phyloP scores from a whole-genome alignment of 306 rosid species.

The Cicer yamashitae region DNA sequence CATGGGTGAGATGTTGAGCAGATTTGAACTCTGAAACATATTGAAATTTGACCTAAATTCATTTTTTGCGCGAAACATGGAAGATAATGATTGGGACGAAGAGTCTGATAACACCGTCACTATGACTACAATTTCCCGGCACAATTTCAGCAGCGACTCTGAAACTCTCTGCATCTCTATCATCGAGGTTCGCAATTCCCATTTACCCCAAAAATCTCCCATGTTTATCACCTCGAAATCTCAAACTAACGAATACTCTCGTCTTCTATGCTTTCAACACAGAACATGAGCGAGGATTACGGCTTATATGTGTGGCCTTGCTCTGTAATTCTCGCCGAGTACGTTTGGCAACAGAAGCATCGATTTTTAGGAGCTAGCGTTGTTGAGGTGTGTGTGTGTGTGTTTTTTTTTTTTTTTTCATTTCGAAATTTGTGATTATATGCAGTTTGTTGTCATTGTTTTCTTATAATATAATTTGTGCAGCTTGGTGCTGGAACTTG shows the following conservation, averaged over 20 bases:
- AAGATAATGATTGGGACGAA: conserved; percentile 39
- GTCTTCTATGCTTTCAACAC: neutral
- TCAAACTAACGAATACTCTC: conserved; percentile 12
- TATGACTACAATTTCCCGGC: conserved; percentile 68
- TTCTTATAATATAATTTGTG: neutral
- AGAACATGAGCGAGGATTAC: conserved; percentile 86
- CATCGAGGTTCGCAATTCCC: conserved; percentile 60
- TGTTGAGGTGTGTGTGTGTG: conserved; percentile 60
- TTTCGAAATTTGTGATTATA: neutral
- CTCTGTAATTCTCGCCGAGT: conserved; percentile 76
- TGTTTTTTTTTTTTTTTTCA: neutral
- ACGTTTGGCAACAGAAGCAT: conserved; percentile 76
- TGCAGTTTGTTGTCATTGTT: neutral
- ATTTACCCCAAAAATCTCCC: neutral
- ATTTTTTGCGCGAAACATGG: conserved; percentile 41
- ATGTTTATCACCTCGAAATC: neutral
- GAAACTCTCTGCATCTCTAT: conserved; percentile 59
- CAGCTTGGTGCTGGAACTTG: conserved; percentile 92
- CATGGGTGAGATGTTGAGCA: too few species aligned
- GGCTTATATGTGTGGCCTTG: conserved; percentile 96
- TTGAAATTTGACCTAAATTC: neutral
- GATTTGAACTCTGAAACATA: too few species aligned
- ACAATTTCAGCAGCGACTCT: conserved; percentile 56
- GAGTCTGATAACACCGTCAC: conserved; percentile 26
- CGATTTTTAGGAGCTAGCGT: conserved; percentile 69